These are phyloP conservation scores for Aschersonia sp. DNA, from an alignment of 2,329 filamentous ascomycete species.

Conservation along the genomic window DNA sequence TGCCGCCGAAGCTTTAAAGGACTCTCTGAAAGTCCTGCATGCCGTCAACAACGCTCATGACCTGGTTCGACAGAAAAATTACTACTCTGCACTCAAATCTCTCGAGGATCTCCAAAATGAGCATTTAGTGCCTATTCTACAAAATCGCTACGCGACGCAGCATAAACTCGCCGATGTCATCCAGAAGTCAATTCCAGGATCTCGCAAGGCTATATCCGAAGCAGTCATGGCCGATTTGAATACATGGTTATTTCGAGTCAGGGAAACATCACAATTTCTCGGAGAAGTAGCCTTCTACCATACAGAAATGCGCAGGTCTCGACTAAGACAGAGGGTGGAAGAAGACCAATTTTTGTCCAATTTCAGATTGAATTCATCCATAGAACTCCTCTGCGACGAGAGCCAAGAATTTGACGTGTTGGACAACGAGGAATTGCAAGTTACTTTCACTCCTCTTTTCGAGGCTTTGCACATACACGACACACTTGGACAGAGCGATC, in stretches of 20 bases:
- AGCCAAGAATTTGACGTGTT: constrained; percentile 90
- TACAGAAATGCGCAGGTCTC: constrained; percentile 70
- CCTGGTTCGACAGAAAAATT: constrained; percentile 79
- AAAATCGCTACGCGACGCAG: constrained; percentile 78
- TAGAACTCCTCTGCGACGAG: constrained; percentile 91
- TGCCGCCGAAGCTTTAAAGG: constrained; percentile 72
- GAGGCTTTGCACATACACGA: constrained; percentile 95
- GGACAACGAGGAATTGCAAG: constrained; percentile 86
- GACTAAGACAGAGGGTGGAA: constrained; percentile 73
- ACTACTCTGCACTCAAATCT: constrained; percentile 86
- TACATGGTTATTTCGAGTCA: constrained; percentile 88
- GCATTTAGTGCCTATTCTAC: constrained; percentile 58
- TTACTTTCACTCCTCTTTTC: constrained; percentile 87
- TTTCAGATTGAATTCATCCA: constrained; percentile 89
- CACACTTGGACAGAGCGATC: constrained; percentile 81
- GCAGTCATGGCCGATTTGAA: constrained; percentile 95
- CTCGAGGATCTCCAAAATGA: constrained; percentile 94
- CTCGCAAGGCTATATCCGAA: constrained; percentile 84
- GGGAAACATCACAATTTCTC: constrained; percentile 89
- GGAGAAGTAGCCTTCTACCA: constrained; percentile 96
- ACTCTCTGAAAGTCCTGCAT: constrained; percentile 81
- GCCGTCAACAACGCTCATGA: constrained; percentile 93
- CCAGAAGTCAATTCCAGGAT: constrained; percentile 85
- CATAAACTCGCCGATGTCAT: constrained; percentile 94
- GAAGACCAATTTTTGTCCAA: constrained; percentile 59